Conservation (phyloP, 441 rosid species). For the Brassica hybrid region DNA sequence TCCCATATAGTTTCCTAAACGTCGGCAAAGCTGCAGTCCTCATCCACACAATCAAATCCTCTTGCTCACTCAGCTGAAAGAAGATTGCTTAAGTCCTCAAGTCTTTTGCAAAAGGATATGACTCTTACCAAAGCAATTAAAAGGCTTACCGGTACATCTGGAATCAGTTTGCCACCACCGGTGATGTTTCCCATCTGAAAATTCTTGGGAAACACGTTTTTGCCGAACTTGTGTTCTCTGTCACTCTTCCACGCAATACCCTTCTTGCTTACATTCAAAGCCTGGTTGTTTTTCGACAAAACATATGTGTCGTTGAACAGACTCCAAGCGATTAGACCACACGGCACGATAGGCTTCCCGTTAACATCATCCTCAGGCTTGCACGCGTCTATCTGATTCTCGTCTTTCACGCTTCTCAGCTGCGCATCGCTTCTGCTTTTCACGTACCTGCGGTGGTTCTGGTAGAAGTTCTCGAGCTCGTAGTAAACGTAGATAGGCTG, state of each 20-base stretch:
- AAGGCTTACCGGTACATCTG: constrained; percentile 35
- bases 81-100: constrained; percentile 17
- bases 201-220: constrained; percentile 53
- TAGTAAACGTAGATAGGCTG: constrained; percentile 83
- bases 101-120: constrained; percentile 10
- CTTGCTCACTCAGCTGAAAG: constrained; percentile 88
- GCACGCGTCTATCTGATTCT: constrained; percentile 41
- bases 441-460: constrained; percentile 86
- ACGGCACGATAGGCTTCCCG: constrained; percentile 48
- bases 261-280: constrained; percentile 43
- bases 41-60: constrained; percentile 97
- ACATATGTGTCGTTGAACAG: constrained; percentile 56
- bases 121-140: no score
- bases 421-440: constrained; percentile 52
- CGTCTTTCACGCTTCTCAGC: constrained; percentile 40
- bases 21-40: constrained; percentile 97
- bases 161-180: constrained; percentile 46
- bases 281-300: constrained; percentile 39
- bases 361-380: constrained; percentile 48
- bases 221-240: constrained; percentile 58
- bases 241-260: constrained; percentile 60
- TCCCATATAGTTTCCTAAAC: constrained; percentile 90
- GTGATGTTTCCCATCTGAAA: constrained; percentile 50
- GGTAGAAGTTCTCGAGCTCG: constrained; percentile 96
- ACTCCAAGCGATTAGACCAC: constrained; percentile 69